Percentiles rank a stretch among this genome's conserved stretches.
Conservation (phyloP, 805 yeast species). For the Nakazawaea sp. region DNA sequence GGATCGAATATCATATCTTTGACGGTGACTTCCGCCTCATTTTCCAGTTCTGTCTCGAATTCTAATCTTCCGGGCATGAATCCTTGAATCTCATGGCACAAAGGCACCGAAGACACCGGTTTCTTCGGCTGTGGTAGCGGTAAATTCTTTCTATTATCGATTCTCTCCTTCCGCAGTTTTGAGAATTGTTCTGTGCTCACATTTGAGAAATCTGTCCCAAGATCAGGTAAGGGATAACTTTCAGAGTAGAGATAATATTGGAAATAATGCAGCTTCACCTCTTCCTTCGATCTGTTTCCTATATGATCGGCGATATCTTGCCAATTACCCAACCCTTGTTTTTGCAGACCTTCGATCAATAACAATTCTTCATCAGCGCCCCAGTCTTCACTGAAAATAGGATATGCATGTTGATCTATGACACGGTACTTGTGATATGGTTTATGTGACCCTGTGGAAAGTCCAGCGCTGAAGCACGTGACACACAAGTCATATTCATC, state of each 20-base stretch:
- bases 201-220: slow-evolving; percentile 59
- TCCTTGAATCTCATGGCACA: slow-evolving; percentile 95
- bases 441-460: slow-evolving; percentile 74
- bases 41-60: slow-evolving; percentile 93
- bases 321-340: slow-evolving; percentile 93
- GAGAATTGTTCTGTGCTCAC: slow-evolving; percentile 67
- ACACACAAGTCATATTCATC: slow-evolving; percentile 95
- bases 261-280: slow-evolving; percentile 79
- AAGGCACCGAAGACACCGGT: slow-evolving; percentile 87
- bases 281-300: slow-evolving; percentile 88
- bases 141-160: slow-evolving; percentile 64
- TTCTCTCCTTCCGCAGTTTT: slow-evolving; percentile 55
- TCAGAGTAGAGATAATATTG: slow-evolving; percentile 60
- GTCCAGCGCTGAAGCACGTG: slow-evolving; percentile 89
- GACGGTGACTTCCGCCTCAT: slow-evolving; percentile 90
- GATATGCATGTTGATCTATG: slow-evolving; percentile 91
- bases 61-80: slow-evolving; percentile 98
- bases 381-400: slow-evolving; percentile 87
- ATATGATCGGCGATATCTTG: slow-evolving; percentile 96
- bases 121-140: slow-evolving; percentile 85
- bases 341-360: slow-evolving; percentile 86
- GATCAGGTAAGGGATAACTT: slow-evolving; percentile 84
- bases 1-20: slow-evolving; percentile 95
- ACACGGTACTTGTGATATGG: slow-evolving; percentile 92
- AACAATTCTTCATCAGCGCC: slow-evolving; percentile 97